These are phyloP conservation scores for Aspergillus sclerotialis DNA, from an alignment of 2,329 filamentous ascomycete species.

Conservation along the genomic window DNA sequence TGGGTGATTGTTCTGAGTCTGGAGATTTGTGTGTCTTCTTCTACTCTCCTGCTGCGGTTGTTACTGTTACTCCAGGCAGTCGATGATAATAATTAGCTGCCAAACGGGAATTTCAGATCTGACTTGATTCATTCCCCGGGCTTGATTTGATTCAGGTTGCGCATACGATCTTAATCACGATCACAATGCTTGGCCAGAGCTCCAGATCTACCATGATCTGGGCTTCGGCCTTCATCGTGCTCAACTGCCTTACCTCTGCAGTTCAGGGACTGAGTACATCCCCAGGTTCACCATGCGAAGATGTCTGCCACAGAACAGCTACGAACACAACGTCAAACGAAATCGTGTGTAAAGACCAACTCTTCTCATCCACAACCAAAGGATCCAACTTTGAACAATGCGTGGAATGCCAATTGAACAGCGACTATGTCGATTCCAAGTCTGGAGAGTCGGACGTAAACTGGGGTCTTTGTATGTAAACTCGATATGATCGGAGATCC, in stretches of 20 bases:
- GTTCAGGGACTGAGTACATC: constrained; percentile 24
- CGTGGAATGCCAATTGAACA: constrained; percentile 35
- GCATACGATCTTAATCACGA: too few relatives aligned
- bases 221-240: constrained; percentile 12
- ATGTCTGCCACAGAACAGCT: constrained; percentile 21
- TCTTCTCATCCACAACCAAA: constrained; percentile 24
- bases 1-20: too few relatives aligned
- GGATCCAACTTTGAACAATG: constrained; percentile 35
- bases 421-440: constrained; percentile 24
- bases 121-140: too few relatives aligned
- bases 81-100: too few relatives aligned
- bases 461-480: constrained; percentile 40
- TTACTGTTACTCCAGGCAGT: too few relatives aligned
- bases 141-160: too few relatives aligned
- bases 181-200: constrained; percentile 4
- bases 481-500: neutral
- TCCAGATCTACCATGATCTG: constrained; percentile 10
- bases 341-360: constrained; percentile 34
- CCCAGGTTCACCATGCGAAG: constrained; percentile 32
- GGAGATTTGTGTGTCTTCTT: too few relatives aligned
- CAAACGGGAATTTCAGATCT: too few relatives aligned
- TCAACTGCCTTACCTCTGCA: constrained; percentile 15
- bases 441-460: constrained; percentile 37
- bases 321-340: constrained; percentile 35
- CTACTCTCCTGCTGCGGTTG: too few relatives aligned